Percentiles rank a stretch among this genome's conserved stretches.
Conservation (phyloP, 495 filamentous ascomycete genomes). For the Trichoderma orchidacearum region DNA sequence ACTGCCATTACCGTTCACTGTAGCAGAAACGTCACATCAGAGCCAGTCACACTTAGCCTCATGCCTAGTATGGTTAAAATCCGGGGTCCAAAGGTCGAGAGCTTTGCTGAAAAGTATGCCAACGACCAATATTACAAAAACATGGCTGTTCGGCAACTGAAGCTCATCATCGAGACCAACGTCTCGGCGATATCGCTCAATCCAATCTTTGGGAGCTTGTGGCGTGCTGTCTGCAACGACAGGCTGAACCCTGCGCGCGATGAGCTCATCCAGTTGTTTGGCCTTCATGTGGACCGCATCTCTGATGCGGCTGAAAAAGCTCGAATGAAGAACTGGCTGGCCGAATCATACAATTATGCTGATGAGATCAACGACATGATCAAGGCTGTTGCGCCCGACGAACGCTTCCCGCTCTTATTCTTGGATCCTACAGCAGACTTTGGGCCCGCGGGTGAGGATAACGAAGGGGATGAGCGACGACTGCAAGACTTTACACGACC, state of each 20-base stretch:
- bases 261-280: slow-evolving; percentile 21
- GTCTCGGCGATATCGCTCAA: slow-evolving; percentile 27
- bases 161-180: slow-evolving; percentile 23
- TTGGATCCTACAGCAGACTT: slow-evolving; percentile 30
- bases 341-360: slow-evolving; percentile 30
- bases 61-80: slow-evolving; percentile 14
- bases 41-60: slow-evolving; percentile 9
- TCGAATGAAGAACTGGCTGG: slow-evolving; percentile 27
- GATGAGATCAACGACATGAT: slow-evolving; percentile 28
- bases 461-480: slow-evolving; percentile 7
- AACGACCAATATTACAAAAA: slow-evolving; percentile 19
- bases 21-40: slow-evolving; percentile 6
- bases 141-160: slow-evolving; percentile 17
- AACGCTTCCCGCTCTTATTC: slow-evolving; percentile 37
- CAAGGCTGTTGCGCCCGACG: slow-evolving; percentile 21
- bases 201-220: slow-evolving; percentile 32
- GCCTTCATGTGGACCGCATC: slow-evolving; percentile 17
- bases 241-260: slow-evolving; percentile 21
- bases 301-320: slow-evolving; percentile 14
- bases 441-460: slow-evolving; percentile 4
- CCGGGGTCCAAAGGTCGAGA: slow-evolving; percentile 11
- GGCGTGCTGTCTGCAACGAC: slow-evolving; percentile 33
- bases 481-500: slow-evolving; percentile 18
- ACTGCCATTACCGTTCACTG: background rate
- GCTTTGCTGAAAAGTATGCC: slow-evolving; percentile 24